Evolutionary conservation across 768 basidiomycete species (phyloP).

Genomic region (Pholiota conissans): DNA sequence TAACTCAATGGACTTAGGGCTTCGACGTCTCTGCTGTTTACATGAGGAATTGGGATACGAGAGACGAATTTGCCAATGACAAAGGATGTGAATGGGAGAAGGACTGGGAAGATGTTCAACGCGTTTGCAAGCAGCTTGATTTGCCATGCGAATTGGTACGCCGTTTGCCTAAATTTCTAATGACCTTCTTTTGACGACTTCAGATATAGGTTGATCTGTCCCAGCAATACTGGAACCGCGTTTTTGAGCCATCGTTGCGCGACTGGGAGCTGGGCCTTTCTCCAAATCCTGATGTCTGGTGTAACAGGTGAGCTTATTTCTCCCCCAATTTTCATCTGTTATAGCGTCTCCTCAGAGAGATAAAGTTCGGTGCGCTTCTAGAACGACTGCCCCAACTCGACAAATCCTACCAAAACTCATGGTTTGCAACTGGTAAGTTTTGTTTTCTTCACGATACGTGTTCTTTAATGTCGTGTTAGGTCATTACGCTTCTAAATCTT

Average conservation of each 20-base stretch:
- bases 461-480: conserved; percentile 40
- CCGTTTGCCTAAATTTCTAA: not conserved
- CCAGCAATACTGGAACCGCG: conserved; percentile 85
- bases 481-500: conserved; percentile 81
- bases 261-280: conserved; percentile 80
- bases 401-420: conserved; percentile 37
- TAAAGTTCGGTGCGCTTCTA: conserved; percentile 87
- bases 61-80: conserved; percentile 77
- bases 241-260: conserved; percentile 84
- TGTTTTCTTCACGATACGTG: not conserved
- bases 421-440: conserved; percentile 78
- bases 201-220: conserved; percentile 76
- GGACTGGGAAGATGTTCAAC: conserved; percentile 90
- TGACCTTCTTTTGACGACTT: not conserved
- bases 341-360: conserved; percentile 54
- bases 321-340: not conserved
- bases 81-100: conserved; percentile 95
- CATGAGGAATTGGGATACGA: conserved; percentile 96
- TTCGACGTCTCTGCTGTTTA: conserved; percentile 85
- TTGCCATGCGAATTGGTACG: conserved; percentile 76
- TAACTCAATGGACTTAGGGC: conserved; percentile 42
- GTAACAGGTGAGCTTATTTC: conserved; percentile 65
- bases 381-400: conserved; percentile 49
- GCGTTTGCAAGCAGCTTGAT: conserved; percentile 70
- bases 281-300: conserved; percentile 93